Conservation (phyloP, 2,329 filamentous ascomycete genomes). For the Claviceps sp. region DNA sequence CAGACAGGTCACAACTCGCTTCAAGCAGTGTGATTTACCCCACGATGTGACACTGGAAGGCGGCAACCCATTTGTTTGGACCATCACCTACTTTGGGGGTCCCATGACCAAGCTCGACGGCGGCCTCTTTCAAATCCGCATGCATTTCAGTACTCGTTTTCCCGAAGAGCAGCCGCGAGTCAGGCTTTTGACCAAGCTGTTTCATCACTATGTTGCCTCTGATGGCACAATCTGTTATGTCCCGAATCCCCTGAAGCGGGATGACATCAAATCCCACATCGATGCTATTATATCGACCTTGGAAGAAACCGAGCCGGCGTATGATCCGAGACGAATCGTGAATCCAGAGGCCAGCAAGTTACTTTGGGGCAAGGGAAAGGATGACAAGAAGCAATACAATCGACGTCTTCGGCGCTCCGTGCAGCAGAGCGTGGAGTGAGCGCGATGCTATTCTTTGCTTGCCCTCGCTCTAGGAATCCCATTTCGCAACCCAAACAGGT, state of each 20-base stretch:
- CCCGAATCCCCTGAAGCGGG: constrained; percentile 42
- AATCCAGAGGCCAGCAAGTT: constrained; percentile 75
- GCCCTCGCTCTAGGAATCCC: not conserved
- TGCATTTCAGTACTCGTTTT: constrained; percentile 72
- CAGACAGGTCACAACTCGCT: constrained; percentile 64
- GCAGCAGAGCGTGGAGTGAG: constrained; percentile 51
- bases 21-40: constrained; percentile 57
- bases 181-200: constrained; percentile 66
- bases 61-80: constrained; percentile 81
- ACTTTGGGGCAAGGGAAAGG: constrained; percentile 62
- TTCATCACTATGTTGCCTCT: constrained; percentile 73
- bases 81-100: constrained; percentile 75
- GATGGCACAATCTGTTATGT: constrained; percentile 78
- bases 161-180: constrained; percentile 81
- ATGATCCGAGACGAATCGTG: constrained; percentile 80
- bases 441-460: not conserved
- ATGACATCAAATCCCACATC: constrained; percentile 73
- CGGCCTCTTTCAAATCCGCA: constrained; percentile 69
- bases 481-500: constrained; percentile 11
- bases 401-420: constrained; percentile 68
- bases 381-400: constrained; percentile 76
- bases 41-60: constrained; percentile 66
- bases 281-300: constrained; percentile 68
- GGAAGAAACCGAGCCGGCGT: constrained; percentile 79
- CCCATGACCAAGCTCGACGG: constrained; percentile 91